Evolutionary conservation across 2,329 filamentous ascomycete species (phyloP), one percentile per base, ranked within the genome.

Genomic region (Ascochyta viciae-villosae): DNA sequence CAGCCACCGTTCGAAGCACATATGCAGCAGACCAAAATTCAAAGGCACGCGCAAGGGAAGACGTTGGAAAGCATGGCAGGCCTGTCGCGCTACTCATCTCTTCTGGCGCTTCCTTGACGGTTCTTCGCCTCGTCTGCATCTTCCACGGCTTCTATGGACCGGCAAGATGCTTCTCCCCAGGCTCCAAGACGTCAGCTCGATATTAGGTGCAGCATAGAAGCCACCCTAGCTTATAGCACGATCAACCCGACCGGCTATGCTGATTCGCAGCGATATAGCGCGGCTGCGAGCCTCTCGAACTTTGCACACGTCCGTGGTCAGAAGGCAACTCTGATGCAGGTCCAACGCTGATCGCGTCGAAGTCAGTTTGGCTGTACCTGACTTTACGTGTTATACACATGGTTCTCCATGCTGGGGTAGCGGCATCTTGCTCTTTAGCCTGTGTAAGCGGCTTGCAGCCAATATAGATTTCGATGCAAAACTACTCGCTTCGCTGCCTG

Each of bases 261-360:
- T 56, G 57, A 64, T 69, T 74, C 67, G 68, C 63, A 51, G 64
- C 48, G 69, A 70, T 69, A 63, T 65, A 59, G 26, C 41, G 41
- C 54, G 54, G 62, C 53, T 68, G 61, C 47, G 47, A 52, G 64
- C 57, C 58, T 50, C 24, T 13, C 38, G 35, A 63, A 52, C 48
- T 53, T 55, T 56, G 57, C 48, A 54, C 54, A 57, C 56, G 54
- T 42, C 59, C 58, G 53, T 62, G 57, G 54, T 62, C 60, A 65
- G 55, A 57, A 65, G 64, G 60, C 57, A 46, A 55, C 55, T 55
- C 55, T 62, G 54, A 67, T 74, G 72, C 72, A 73, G 69, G 69
- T 71, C 68, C 70, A 65, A 53, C 50, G 55, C 57, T 53, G 59
- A 58, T 62, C 45, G 65, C 57, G 65, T 64, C 54, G 44, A 52